Conservation (phyloP, 2,329 filamentous ascomycete genomes). For the Chaetomium sp. region DNA sequence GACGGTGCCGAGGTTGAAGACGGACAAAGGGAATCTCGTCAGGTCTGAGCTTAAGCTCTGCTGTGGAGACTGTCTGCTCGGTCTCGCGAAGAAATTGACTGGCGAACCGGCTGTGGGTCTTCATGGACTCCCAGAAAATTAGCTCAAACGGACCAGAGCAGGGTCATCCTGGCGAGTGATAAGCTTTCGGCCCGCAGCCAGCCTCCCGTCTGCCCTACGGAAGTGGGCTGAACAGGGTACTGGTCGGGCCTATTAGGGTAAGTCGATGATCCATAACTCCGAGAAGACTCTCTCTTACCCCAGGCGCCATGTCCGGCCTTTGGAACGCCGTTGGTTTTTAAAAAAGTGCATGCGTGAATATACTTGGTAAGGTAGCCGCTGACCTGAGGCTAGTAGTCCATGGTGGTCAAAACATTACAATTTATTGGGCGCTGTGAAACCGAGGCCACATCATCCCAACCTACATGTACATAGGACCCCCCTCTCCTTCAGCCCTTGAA, state of each 20-base stretch:
- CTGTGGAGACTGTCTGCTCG: no score
- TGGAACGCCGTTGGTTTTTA: no score
- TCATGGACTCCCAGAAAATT: background rate
- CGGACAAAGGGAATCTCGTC: background rate
- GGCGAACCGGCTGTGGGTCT: background rate
- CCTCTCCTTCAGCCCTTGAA: background rate
- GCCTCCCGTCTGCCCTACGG: background rate
- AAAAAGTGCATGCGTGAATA: no score
- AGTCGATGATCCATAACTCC: no score
- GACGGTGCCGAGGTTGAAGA: background rate
- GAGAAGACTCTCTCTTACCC: background rate
- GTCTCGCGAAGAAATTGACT: background rate
- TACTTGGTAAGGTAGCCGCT: background rate
- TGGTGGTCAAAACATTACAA: background rate
- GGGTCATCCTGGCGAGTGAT: background rate
- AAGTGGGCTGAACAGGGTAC: background rate
- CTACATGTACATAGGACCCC: no score
- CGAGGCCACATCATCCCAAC: background rate
- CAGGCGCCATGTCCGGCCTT: background rate
- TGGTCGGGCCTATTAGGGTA: no score
- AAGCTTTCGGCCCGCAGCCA: background rate
- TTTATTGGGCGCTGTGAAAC: background rate
- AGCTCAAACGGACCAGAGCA: background rate
- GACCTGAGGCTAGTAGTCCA: background rate
- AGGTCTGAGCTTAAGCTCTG: background rate